Base-by-base conservation (phyloP, 2,329 filamentous ascomycete species). In the Fusarium drepaniforme region DNA sequence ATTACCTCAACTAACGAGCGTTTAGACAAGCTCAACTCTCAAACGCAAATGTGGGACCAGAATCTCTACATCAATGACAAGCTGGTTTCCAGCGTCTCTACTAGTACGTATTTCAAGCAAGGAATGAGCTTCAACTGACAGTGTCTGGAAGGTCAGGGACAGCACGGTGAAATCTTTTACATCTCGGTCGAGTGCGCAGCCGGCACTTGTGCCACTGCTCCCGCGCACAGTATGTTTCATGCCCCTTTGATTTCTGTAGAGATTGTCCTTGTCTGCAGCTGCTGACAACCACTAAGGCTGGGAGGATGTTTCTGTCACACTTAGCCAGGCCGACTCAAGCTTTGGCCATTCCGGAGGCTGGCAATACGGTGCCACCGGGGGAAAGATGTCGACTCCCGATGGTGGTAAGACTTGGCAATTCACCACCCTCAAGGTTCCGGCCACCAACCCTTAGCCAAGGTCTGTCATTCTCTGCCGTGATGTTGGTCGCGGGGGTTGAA, bases 331-430 rank as follows among this genome's bases (percentile, higher is more conserved):
- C 4, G 68, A 70, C 8, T 7, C 30, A 8, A 70, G 28, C 53
- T 70, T 70, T n/a, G 60, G 65, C 1, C 65, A 28, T 0, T 64
- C 18, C 3, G 53, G 44, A 64, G 23, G 44, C 8, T 70, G 68
- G 68, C 53, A 64, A 9, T 46, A 70, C 2, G 68, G 68, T 16
- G 65, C 68, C 8, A 68, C 68, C 18, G 68, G 68, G 4, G 68
- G 68, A 49, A 7, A 68, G 38, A 68, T 70, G 68, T 68, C 68
- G 4, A 68, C 59, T 9, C 38, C 53, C 1, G 68, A 70, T 42
- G 68, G 65, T 23, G 68, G 68, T 4, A 70, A 61, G 51, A 70
- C 42, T 15, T 70, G 68, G 68, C 30, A 25, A 16, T 64, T 70
- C 13, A 49, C 65, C 8, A 57, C 68, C 0, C 53, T 70, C 6